Evolutionary conservation across 2,329 filamentous ascomycete species (phyloP), one percentile per base, ranked within the genome.

Genomic region (Cercospora janseana): DNA sequence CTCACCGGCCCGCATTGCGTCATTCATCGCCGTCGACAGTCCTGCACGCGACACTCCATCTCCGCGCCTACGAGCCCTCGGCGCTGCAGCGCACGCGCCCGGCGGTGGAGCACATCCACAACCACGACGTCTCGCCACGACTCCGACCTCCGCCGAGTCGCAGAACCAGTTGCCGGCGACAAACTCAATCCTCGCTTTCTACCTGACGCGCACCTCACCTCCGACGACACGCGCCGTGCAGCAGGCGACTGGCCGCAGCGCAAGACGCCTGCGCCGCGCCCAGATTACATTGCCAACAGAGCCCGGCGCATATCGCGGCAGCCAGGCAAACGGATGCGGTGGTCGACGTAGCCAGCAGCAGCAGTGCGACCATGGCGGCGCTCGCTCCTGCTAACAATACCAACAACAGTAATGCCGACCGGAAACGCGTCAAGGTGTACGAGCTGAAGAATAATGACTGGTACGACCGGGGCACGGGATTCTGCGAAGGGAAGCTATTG

Each of bases 401-500:
- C 31, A 75, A 73, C 63, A 44, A 44, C 26, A 41, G 6, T 15
- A 26, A 12, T 24, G 41, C 44, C 34, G 74, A 77, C 64, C 73
- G 73, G 66, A 77, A 76, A 67, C 75, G 93, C 79, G 93, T 97
- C 72, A 98, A 98, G 79, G 93, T 98, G 69, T 98, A 98, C 72
- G 93, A 97, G 77, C 81, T 98, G 65, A 89, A 88, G 71, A 90
- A 95, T 74, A 95, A 95, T 79, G 93, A 97, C 82, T 98, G 93
- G 93, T 96, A 92, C 69, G 93, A 98, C 74, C 81, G 92, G 66
- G 93, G 93, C 58, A 98, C 93, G 40, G 93, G 93, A 56, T 96
- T 96, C 71, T 97, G 93, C 70, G 88, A 83, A 53, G 90, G 91
- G 40, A 79, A 83, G 58, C 81, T 87, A 58, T 73, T 85, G 57